Evolutionary conservation across 345 rosid species (phyloP).

Genomic region (Chamaenerion angustifolium): DNA sequence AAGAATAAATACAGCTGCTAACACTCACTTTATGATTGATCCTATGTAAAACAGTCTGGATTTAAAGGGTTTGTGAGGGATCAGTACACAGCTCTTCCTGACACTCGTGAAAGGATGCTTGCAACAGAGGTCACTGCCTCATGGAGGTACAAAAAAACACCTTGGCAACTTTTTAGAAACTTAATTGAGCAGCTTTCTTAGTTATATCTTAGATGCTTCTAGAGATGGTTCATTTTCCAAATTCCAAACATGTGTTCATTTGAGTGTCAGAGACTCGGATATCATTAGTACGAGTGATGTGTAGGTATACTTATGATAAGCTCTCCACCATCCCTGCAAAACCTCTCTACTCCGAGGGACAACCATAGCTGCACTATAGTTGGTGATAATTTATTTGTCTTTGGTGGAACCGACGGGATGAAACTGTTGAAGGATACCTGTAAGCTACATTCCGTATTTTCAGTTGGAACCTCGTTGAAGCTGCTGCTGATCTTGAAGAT

Average conservation of each 20-base stretch:
- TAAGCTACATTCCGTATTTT: too few relatives aligned
- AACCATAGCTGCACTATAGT: too few relatives aligned
- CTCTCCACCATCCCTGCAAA: slow-evolving; percentile 40
- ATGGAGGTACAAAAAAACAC: slow-evolving; percentile 46
- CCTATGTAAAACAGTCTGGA: slow-evolving; percentile 55
- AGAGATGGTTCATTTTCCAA: too few relatives aligned
- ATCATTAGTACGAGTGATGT: too few relatives aligned
- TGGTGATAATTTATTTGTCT: too few relatives aligned
- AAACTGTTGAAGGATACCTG: too few relatives aligned
- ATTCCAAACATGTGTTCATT: too few relatives aligned
- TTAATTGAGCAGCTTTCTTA: too few relatives aligned
- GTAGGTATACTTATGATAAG: slow-evolving; percentile 68
- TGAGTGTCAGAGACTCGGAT: slow-evolving; percentile 13
- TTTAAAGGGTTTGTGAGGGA: slow-evolving; percentile 88
- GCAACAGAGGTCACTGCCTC: slow-evolving; percentile 84
- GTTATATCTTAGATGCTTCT: neutral
- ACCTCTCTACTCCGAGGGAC: slow-evolving; percentile 52
- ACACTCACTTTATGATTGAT: slow-evolving; percentile 8
- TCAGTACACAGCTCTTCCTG: slow-evolving; percentile 74
- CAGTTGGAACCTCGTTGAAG: too few relatives aligned
- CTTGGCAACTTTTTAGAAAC: neutral
- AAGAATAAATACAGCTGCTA: neutral
- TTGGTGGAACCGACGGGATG: too few relatives aligned
- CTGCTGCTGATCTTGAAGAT: too few relatives aligned
- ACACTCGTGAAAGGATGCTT: slow-evolving; percentile 74